These are phyloP conservation scores for Truncatella angustata DNA, from an alignment of 2,329 filamentous ascomycete species.

Conservation along the genomic window DNA sequence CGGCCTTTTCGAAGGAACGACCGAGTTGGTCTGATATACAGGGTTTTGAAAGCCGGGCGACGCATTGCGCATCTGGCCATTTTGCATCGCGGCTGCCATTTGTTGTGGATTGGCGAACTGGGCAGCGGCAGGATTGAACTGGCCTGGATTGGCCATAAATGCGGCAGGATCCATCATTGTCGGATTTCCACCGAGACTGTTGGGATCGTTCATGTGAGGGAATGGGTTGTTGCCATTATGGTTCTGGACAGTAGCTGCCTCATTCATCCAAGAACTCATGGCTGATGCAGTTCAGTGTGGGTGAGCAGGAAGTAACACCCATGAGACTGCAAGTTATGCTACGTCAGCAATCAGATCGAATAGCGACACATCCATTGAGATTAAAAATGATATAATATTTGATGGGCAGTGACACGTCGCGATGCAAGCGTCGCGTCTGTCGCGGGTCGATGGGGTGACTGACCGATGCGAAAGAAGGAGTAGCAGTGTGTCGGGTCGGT, in stretches of 20 bases:
- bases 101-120: constrained; percentile 58
- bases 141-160: constrained; percentile 58
- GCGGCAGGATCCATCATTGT: constrained; percentile 64
- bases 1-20: constrained; percentile 87
- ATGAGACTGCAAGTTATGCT: constrained; percentile 41
- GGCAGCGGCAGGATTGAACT: constrained; percentile 54
- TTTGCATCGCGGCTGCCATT: constrained; percentile 65
- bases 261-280: constrained; percentile 74
- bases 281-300: constrained; percentile 36
- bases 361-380: constrained; percentile 41
- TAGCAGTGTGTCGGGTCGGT: constrained; percentile 11
- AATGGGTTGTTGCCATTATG: constrained; percentile 70
- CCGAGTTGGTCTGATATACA: constrained; percentile 78
- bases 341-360: constrained; percentile 40
- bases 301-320: constrained; percentile 31
- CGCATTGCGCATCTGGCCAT: constrained; percentile 79
- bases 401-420: constrained; percentile 30
- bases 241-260: constrained; percentile 61
- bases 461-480: constrained; percentile 15
- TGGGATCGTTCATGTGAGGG: constrained; percentile 62
- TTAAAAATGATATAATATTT: constrained; percentile 32
- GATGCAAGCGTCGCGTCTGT: constrained; percentile 19
- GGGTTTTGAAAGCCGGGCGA: constrained; percentile 77
- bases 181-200: constrained; percentile 36
- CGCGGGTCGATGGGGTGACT: constrained; percentile 18